Percentiles rank a stretch among this genome's conserved stretches.
phyloP scores from a whole-genome alignment of 73 alveolate species.

The Paramecium caudatum region DNA sequence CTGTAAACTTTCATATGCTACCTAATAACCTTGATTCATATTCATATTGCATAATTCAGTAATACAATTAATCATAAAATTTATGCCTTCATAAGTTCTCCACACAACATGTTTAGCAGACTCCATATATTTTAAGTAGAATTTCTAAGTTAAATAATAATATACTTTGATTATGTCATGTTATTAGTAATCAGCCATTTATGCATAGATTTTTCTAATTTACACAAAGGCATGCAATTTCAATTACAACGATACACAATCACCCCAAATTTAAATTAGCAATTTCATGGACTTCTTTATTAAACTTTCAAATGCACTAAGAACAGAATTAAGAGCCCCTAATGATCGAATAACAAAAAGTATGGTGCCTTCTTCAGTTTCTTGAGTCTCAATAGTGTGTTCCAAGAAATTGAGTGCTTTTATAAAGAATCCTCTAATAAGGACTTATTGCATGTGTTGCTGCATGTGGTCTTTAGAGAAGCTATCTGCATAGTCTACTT shows the following conservation, averaged over 20 bases:
- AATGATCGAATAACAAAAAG: slow-evolving; percentile 10
- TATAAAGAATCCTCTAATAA: slow-evolving; percentile 45
- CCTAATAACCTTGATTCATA: slow-evolving; percentile 54
- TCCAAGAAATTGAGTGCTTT: slow-evolving; percentile 33
- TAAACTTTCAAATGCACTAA: slow-evolving; percentile 41
- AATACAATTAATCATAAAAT: slow-evolving; percentile 63
- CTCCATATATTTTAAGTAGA: not conserved
- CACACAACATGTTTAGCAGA: slow-evolving; percentile 28
- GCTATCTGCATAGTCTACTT: slow-evolving; percentile 25
- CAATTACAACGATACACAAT: not conserved
- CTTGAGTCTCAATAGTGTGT: slow-evolving; percentile 33
- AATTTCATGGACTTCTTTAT: slow-evolving; percentile 20
- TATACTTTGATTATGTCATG: not conserved
- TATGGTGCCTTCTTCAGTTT: not conserved
- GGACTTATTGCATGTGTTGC: slow-evolving; percentile 15
- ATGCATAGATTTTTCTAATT: not conserved
- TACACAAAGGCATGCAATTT: slow-evolving; percentile 40
- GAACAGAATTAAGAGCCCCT: not conserved
- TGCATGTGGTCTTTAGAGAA: slow-evolving; percentile 10
- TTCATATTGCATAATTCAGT: slow-evolving; percentile 58
- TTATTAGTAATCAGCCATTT: slow-evolving; percentile 28
- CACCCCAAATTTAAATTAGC: slow-evolving; percentile 60
- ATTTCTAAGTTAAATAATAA: not conserved
- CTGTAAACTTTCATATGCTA: slow-evolving; percentile 32
- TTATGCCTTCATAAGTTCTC: slow-evolving; percentile 55